These are phyloP conservation scores for Apophysomyces variabilis DNA, from an alignment of 371 early-diverging fungal species.

Conservation along the genomic window DNA sequence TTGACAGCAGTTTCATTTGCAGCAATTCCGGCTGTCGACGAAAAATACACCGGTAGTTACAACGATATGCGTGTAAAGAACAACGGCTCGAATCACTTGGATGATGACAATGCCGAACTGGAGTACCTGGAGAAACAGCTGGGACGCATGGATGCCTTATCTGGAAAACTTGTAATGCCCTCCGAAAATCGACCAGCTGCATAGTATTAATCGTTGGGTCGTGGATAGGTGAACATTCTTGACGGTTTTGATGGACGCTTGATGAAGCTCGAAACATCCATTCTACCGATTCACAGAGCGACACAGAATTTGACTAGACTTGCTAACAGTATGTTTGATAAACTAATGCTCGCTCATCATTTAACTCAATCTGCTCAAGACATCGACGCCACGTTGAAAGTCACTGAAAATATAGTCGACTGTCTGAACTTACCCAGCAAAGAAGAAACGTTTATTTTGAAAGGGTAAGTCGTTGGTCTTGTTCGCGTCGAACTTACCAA, in stretches of 20 bases:
- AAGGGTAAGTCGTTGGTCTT: slow-evolving; percentile 37
- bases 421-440: slow-evolving; percentile 79
- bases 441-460: slow-evolving; percentile 73
- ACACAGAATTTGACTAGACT: slow-evolving; percentile 83
- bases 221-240: slow-evolving; percentile 65
- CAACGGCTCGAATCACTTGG: slow-evolving; percentile 19
- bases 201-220: background rate
- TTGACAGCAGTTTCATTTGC: too few species aligned
- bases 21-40: background rate
- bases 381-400: slow-evolving; percentile 71
- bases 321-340: slow-evolving; percentile 67
- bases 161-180: slow-evolving; percentile 37
- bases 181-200: background rate
- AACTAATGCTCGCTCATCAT: slow-evolving; percentile 1
- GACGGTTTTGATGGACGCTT: slow-evolving; percentile 85
- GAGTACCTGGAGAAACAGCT: slow-evolving; percentile 45
- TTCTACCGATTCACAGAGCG: slow-evolving; percentile 84
- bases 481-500: background rate
- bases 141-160: slow-evolving; percentile 49
- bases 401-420: slow-evolving; percentile 74
- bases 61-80: background rate
- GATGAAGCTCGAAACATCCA: slow-evolving; percentile 77
- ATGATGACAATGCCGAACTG: slow-evolving; percentile 38
- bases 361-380: slow-evolving; percentile 46
- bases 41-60: background rate